Evolutionary conservation across 352 stramenopile genomes (phyloP).

Genomic region (Pythium chondricola): DNA sequence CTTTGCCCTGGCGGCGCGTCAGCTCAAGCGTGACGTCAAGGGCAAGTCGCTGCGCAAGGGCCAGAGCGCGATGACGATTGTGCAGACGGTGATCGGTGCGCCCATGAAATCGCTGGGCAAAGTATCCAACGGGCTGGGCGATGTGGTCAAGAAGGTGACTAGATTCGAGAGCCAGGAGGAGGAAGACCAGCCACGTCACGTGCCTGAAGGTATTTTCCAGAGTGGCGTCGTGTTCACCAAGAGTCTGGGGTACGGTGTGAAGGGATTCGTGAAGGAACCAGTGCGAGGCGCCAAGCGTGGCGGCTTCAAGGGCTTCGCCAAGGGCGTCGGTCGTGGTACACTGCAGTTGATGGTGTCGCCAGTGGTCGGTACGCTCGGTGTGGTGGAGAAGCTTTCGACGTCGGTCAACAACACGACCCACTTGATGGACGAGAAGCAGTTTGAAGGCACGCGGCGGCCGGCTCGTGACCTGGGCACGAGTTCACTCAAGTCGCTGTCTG

Average conservation of each 20-base stretch:
- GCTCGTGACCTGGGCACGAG: slow-evolving; percentile 51
- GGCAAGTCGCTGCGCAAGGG: slow-evolving; percentile 79
- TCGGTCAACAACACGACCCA: slow-evolving; percentile 85
- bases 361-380: slow-evolving; percentile 76
- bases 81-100: slow-evolving; percentile 77
- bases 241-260: slow-evolving; percentile 68
- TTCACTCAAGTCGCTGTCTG: slow-evolving; percentile 62
- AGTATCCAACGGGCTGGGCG: slow-evolving; percentile 76
- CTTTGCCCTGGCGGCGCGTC: slow-evolving; percentile 68
- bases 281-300: slow-evolving; percentile 64
- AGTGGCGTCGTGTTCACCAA: slow-evolving; percentile 71
- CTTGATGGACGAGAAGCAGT: slow-evolving; percentile 75
- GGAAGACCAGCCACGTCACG: slow-evolving; percentile 54
- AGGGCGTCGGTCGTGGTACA: slow-evolving; percentile 71
- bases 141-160: slow-evolving; percentile 82
- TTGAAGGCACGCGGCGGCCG: slow-evolving; percentile 67
- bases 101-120: slow-evolving; percentile 74
- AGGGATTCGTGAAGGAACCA: slow-evolving; percentile 77
- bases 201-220: slow-evolving; percentile 71
- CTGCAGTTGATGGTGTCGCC: slow-evolving; percentile 72
- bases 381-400: slow-evolving; percentile 78
- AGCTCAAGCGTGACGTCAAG: slow-evolving; percentile 74
- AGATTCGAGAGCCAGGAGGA: slow-evolving; percentile 79
- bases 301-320: slow-evolving; percentile 79
- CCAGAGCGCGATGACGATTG: slow-evolving; percentile 68